Base-by-base conservation (phyloP, 2,329 filamentous ascomycete species). In the Hypoxylon sp. region DNA sequence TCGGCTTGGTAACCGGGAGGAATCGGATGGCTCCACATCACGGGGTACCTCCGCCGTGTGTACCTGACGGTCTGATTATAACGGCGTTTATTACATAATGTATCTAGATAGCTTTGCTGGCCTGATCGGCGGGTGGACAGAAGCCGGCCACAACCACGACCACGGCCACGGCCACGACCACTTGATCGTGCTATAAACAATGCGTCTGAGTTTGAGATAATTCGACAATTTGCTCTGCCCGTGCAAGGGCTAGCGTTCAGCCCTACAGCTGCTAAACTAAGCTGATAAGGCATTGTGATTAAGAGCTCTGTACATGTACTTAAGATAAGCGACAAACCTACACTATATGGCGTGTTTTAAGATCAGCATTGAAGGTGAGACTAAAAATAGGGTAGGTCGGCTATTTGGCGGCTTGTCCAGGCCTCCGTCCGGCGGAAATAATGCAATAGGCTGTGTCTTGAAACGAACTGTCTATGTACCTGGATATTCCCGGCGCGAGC, bases 381-480 rank as follows among this genome's bases (percentile, higher is more conserved):
- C n/a, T n/a, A n/a, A n/a, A n/a, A n/a, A n/a, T n/a, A n/a, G n/a
- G n/a, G n/a, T n/a, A n/a, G n/a, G n/a, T n/a, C n/a, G n/a, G n/a
- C 33, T 30, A 42, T 42, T 42, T 42, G n/a, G 32, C 50, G 16
- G n/a, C n/a, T 42, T 42, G n/a, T 30, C 49, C 11, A 44, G 14
- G 9, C 46, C 26, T n/a, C 36, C 3, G 16, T 40, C 38, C 51
- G 24, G 50, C 28, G 45, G 45, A 24, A 32, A 30, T 32, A 26
- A 26, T 46, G 16, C 44, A 16, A 12, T 32, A 20, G 36, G 16
- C 18, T 9, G 16, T 40, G 9, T 40, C 36, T 40, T 40, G 16
- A 40, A 40, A 40, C 36, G n/a, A 4, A 16, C 16, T 40, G 26
- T 30, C 11, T 49, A 7, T n/a, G 26, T 24, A 20, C 26, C 18